These are phyloP conservation scores for Haplosporangium sp. DNA, from an alignment of 371 early-diverging fungal species.

Conservation along the genomic window DNA sequence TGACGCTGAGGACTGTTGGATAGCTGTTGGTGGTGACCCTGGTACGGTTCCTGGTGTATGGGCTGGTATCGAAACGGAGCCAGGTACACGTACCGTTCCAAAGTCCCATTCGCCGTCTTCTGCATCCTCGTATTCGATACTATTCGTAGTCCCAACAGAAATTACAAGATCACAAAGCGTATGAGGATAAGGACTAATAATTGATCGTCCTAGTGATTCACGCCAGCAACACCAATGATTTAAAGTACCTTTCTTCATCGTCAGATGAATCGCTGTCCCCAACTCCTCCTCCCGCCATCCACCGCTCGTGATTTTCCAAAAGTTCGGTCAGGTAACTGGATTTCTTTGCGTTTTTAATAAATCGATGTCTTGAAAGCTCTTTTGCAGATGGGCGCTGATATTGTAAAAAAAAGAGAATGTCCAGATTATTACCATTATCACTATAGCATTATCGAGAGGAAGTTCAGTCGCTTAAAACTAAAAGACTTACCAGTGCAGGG, in stretches of 20 bases:
- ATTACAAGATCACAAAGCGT: background rate
- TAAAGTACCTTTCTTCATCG: slow-evolving; percentile 57
- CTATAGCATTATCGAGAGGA: too few relatives aligned
- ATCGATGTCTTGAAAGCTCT: slow-evolving; percentile 92
- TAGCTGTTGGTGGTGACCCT: background rate
- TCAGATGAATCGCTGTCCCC: slow-evolving; percentile 68
- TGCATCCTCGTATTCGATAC: slow-evolving; percentile 55
- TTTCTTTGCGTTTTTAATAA: slow-evolving; percentile 86
- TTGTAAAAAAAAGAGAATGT: background rate
- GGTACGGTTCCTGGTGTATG: slow-evolving; percentile 7
- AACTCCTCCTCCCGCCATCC: slow-evolving; percentile 67
- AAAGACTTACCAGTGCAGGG: slow-evolving; percentile 70
- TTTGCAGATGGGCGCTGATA: slow-evolving; percentile 90
- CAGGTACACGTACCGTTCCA: slow-evolving; percentile 63
- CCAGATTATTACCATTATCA: too few relatives aligned
- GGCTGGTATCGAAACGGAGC: background rate
- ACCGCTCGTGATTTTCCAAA: slow-evolving; percentile 85
- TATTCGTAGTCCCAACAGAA: slow-evolving; percentile 2
- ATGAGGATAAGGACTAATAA: background rate
- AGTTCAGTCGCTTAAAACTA: background rate
- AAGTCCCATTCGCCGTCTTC: slow-evolving; percentile 65
- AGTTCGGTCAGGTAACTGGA: slow-evolving; percentile 86
- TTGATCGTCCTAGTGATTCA: background rate
- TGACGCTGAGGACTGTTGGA: too few relatives aligned
- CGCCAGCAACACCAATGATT: too few relatives aligned